Evolutionary conservation across 73 alveolate genomes (phyloP), one percentile per base, ranked within the genome.

Genomic region (Paramecium primaurelia): DNA sequence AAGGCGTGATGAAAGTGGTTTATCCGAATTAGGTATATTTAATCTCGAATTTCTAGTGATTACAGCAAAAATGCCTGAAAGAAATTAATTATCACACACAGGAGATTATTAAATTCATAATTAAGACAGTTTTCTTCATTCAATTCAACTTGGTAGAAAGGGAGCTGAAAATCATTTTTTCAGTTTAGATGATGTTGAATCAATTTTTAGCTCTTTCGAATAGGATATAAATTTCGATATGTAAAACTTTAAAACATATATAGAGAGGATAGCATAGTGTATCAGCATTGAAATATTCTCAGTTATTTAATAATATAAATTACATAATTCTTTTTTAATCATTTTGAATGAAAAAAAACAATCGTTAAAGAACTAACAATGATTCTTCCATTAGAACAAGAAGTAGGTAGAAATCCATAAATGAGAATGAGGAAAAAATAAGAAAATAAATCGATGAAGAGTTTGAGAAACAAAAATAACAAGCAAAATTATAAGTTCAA

Each of bases 121-220:
- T 34, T 20, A 25, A 30, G 68, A 73, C 4, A 73, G 37, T 18
- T 73, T 73, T 73, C 60, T 73, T 14, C 87, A 73, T 38, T 30
- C 87, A 73, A 34, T 73, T 38, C 87, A 73, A 16, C 40, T 73
- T 34, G 36, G 37, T n/a, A 73, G 87, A 73, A 40, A 73, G 32
- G 87, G 87, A 18, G 87, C 87, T 73, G 87, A 73, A 16, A 73
- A 73, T 73, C 59, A 37, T 40, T 73, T 36, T 37, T 73, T 73
- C n/a, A 73, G 59, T 9, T 36, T 73, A 73, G 87, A 73, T 73
- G 87, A 73, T 20, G 37, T 73, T 4, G 54, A 73, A 37, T 37
- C 87, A 16, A 30, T 73, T 73, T 25, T 37, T 36, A 73, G 87
- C 26, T 25, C 40, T 6, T 16, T 34, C n/a, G 87, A 73, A 10